Base-by-base conservation (phyloP, 352 stramenopile species). In the Phytophthora nicotianae region DNA sequence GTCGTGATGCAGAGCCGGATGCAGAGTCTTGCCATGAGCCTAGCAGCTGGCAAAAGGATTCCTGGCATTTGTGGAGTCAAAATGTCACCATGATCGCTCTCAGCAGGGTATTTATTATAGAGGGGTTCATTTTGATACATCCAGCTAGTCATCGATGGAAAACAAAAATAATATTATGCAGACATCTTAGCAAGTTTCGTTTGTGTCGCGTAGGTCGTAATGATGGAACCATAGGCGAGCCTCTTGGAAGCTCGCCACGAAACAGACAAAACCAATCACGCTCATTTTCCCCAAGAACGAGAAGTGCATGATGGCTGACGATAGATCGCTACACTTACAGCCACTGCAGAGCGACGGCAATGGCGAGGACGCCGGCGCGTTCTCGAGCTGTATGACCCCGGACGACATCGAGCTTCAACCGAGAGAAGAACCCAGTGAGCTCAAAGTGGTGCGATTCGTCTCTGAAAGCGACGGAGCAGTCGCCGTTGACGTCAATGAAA, bases 271-370 rank as follows among this genome's bases (percentile, higher is more conserved):
- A 56, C 40, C 47, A 47, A 48, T 20, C 7, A 14, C 35, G 37
- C 14, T 42, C 42, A 54, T 41, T 32, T 32, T 49, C 32, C 40
- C 33, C 7, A 47, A 14, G 5, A 50, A 35, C 32, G 9, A 27
- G n/a, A 19, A 4, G 5, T 32, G 37, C 29, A 8, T 17, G 43
- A 67, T 71, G 62, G 37, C 29, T 7, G 27, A 16, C 7, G 57
- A 62, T 16, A 40, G 17, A n/a, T 50, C 56, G 32, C 49, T 40
- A 26, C 35, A 58, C 42, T 33, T 67, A 23, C 55, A 47, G 21
- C 45, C 60, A 10, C 50, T 67, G 45, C 62, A 62, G 16, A 26
- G 58, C 2, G 62, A 70, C n/a, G 49, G 56, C 43, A 52, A 61
- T 16, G 33, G 24, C 27, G 62, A 66, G 19, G 62, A 58, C 20